Conservation (phyloP, 495 filamentous ascomycete species). For the Penicillium manginii region DNA sequence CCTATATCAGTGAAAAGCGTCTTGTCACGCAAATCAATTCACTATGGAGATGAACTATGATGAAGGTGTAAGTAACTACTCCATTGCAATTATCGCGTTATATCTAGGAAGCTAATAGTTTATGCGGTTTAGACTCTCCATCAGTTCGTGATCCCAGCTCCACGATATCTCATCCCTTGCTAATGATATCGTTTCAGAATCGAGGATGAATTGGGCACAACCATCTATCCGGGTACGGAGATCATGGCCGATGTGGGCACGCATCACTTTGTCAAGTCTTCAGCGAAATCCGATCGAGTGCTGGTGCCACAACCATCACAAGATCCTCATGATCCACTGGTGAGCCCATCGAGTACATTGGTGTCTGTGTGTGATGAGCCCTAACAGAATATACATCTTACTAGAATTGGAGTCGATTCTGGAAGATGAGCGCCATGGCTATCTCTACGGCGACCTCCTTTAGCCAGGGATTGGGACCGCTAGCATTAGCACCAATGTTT, state of each 20-base stretch:
- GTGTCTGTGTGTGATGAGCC: background rate
- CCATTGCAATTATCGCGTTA: background rate
- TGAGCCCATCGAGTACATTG: conserved; percentile 9
- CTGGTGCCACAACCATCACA: conserved; percentile 59
- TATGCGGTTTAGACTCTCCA: conserved; percentile 27
- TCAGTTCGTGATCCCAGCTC: conserved; percentile 23
- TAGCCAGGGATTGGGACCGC: conserved; percentile 60
- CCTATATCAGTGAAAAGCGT: background rate
- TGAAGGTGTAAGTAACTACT: conserved; percentile 29
- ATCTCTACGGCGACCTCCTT: conserved; percentile 56
- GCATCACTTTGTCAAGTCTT: conserved; percentile 64
- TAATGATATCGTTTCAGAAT: conserved; percentile 19
- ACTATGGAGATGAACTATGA: conserved; percentile 50
- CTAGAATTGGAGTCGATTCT: conserved; percentile 47
- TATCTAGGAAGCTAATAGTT: conserved; percentile 3
- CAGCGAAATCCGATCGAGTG: conserved; percentile 40
- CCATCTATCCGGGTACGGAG: conserved; percentile 65
- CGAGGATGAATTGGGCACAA: conserved; percentile 54
- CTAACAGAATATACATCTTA: conserved; percentile 7
- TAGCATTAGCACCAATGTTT: conserved; percentile 63
- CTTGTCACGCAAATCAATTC: conserved; percentile 3
- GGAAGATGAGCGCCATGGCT: conserved; percentile 49
- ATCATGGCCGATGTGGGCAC: conserved; percentile 63
- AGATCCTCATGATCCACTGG: conserved; percentile 50
- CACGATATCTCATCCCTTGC: background rate